Evolutionary conservation across 257 asterid genomes (phyloP).

Genomic region (Capsicum rhomboideum): DNA sequence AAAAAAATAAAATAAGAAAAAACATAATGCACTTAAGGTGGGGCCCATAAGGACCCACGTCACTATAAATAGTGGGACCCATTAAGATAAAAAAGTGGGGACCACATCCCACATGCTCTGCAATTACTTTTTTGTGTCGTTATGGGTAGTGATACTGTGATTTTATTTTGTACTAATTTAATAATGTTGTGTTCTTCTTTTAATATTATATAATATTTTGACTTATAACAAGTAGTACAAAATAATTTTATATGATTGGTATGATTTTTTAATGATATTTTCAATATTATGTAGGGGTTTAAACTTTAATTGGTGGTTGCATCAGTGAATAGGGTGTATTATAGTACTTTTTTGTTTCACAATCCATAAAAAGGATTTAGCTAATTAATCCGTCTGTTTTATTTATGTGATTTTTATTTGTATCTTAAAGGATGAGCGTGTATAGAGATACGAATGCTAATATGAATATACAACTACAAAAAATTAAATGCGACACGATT

Average conservation of each 20-base stretch:
- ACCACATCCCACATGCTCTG: constrained; percentile 21
- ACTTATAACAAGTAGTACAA: neutral
- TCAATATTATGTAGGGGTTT: neutral
- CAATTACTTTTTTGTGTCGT: constrained; percentile 8
- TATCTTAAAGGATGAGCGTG: no score
- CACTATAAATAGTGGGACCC: neutral
- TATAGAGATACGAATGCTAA: no score
- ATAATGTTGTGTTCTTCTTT: neutral
- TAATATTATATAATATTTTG: neutral
- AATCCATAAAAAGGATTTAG: no score
- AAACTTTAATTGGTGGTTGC: neutral
- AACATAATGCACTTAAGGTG: neutral
- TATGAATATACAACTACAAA: no score
- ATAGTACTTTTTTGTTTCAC: no score
- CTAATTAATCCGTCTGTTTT: no score
- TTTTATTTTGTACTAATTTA: neutral
- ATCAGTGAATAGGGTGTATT: neutral
- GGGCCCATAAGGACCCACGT: neutral
- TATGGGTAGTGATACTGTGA: neutral
- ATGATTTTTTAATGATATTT: no score
- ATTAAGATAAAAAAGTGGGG: neutral
- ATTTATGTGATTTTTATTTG: no score
- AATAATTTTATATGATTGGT: neutral
- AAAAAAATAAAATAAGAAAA: neutral
- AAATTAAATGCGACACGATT: no score